Evolutionary conservation across 495 filamentous ascomycete genomes (phyloP), one percentile per base, ranked within the genome.

Genomic region (Aspergillus affinis): DNA sequence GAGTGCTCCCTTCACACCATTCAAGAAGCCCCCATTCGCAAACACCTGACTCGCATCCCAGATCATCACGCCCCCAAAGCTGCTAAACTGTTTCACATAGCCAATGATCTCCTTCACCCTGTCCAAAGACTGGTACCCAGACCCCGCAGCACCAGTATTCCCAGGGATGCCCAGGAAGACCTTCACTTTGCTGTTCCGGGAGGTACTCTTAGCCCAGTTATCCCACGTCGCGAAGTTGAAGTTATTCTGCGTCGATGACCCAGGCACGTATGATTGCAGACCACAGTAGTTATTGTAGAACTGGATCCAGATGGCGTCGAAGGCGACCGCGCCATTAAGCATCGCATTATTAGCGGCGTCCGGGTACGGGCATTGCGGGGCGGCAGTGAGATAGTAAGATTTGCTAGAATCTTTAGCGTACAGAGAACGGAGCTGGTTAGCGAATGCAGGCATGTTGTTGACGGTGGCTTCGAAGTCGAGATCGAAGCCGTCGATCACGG

Each of bases 201-300:
- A 85, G 9, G 72, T 73, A 0, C 70, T 81, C 64, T 84, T 80
- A 6, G 89, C 87, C 86, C 88, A 92, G 60, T 76, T 75, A 61
- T 91, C 87, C 89, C 89, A 91, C 51, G 78, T 79, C 8, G 71
- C 77, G 69, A 90, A 87, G 72, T 90, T 90, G 75, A 86, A 90
- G 61, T 83, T 83, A 57, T 72, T 80, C 69, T 83, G 82, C 4
- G 70, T 79, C 12, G 66, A 55, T 0, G 70, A 41, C 5, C 82
- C 75, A 2, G 73, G 30, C 13, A 70, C 58, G 71, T 77, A 90
- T 20, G 76, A 74, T 51, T 77, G 71, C 4, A 85, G 68, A 19
- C 87, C 87, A 71, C 88, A 90, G 64, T 75, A 84, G 76, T 88
- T 88, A 80, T 90, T 87, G 76, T 90, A 91, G 78, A 90, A 90